Base-by-base conservation (phyloP, 345 rosid genomes). In the Erodium maritimum region DNA sequence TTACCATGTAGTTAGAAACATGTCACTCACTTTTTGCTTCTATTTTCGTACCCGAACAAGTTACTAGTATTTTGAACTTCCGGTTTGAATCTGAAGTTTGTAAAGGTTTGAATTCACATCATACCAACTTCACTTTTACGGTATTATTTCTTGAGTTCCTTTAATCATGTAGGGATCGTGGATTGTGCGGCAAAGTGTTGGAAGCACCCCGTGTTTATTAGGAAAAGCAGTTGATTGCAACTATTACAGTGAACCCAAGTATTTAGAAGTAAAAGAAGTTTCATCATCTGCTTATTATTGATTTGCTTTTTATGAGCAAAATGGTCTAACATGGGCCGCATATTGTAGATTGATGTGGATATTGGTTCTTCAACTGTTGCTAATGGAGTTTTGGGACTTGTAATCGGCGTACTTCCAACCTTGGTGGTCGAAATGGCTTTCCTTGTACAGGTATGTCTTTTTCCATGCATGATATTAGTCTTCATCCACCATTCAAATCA, bases 401-500 rank as follows among this genome's bases (percentile, higher is more conserved):
- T 94, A 55, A 73, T 90, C 5, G 97, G 99, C n/a, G 91, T 90
- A 56, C 83, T 94, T 57, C 87, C 86, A 54, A 67, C 96, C 12
- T 75, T 94, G 79, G 97, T 94, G 60, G 95, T 94, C 51, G 99
- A 94, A 67, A 94, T 90, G 99, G 97, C 99, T 69, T 90, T 94
- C 68, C 97, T 94, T 76, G 96, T 94, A 75, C 99, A 93, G 95
- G 85, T 75, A 66, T n/a, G 13, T 24, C 50, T 25, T 7, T 25
- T 25, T 25, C 22, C 33, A 25, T 21, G 7, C 53, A 61, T 45
- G 3, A 25, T 51, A n/a, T n/a, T n/a, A n/a, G n/a, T n/a, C n/a
- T n/a, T n/a, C n/a, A n/a, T n/a, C n/a, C n/a, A 25, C 33, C 33
- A 25, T 25, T 25, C 3, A 25, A 25, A 25, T 25, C 33, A 25